Percentiles rank a stretch among this genome's conserved stretches.
phyloP scores from a whole-genome alignment of 2,329 filamentous ascomycete species.

The Ceratocystis smalleyi region DNA sequence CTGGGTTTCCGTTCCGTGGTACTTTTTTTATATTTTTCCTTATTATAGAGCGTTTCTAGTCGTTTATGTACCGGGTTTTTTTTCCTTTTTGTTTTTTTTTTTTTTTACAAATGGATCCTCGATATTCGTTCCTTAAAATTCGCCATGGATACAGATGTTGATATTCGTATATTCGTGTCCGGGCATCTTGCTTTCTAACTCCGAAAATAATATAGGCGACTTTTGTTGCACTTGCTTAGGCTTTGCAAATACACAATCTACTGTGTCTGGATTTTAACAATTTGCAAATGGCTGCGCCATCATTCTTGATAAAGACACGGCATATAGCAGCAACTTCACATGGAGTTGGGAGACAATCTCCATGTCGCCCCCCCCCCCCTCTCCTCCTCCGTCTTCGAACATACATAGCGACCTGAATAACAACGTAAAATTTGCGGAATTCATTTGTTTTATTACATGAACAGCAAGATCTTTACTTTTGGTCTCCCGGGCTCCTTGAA shows the following conservation, averaged over 20 bases:
- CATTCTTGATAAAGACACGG: not conserved
- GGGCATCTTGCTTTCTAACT: no score
- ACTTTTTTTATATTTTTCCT: not conserved
- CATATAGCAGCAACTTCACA: not conserved
- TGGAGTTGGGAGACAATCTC: not conserved
- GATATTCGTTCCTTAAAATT: not conserved
- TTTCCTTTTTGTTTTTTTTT: not conserved
- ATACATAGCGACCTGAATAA: not conserved
- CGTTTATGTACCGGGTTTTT: not conserved
- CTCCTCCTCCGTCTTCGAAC: not conserved
- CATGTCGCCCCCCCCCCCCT: not conserved
- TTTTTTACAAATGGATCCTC: not conserved
- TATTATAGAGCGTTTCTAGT: not conserved
- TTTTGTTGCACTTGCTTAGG: no score
- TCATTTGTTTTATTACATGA: constrained; percentile 8
- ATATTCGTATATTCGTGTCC: no score
- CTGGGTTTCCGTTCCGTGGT: not conserved
- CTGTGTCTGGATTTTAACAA: not conserved
- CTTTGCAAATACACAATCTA: no score
- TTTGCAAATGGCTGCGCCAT: not conserved
- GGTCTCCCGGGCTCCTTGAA: not conserved
- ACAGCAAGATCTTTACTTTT: constrained; percentile 5
- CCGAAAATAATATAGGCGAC: no score
- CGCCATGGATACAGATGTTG: no score
- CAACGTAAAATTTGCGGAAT: not conserved